Base-by-base conservation (phyloP, 176 grass and related monocot species). In the Olyra latifolia region DNA sequence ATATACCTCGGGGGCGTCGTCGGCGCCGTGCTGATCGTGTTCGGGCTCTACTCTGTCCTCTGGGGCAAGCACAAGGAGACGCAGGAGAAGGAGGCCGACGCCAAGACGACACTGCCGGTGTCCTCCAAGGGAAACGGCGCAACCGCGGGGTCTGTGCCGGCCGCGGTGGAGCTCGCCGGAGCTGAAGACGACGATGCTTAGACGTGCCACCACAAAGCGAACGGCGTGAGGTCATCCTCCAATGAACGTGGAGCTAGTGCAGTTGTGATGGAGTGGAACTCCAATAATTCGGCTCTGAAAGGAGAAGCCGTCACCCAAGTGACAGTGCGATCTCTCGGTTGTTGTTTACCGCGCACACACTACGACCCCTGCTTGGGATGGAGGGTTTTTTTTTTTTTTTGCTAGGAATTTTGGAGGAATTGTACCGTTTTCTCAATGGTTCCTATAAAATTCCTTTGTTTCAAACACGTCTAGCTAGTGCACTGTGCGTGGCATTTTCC, bases 1-100 rank as follows among this genome's bases (percentile, higher is more conserved):
- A 91, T 98, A 20, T 95, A 89, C 84, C 88, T 98, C 80, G 95
- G 95, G 17, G 92, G 83, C 61, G 79, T 97, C 62, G 67, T 97
- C 76, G 93, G 93, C 32, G 93, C 83, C 75, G 82, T 89, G 74
- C 87, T 97, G 40, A 97, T 97, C 81, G 93, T 93, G 19, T 2
- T 45, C 22, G 93, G 93, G 4, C 91, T 97, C 46, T 93, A 97
- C 88, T 81, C 90, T 40, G 90, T 97, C 4, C 88, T 97, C 73
- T 97, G 93, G 93, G 93, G 93, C 17, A 97, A 97, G 42, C 91
- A 91, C 86, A 97, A 82, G 66, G 90, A 91, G 20, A 62, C 53
- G 71, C 80, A 93, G 78, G 88, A 93, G 35, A 72, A 79, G 19
- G 62, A 76, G 49, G 82, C 67, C 3, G 66, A 61, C 58, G 64